Percentiles rank a stretch among this genome's conserved stretches.
phyloP scores from a whole-genome alignment of 2,329 filamentous ascomycete genomes.

The Venturia nashicola region DNA sequence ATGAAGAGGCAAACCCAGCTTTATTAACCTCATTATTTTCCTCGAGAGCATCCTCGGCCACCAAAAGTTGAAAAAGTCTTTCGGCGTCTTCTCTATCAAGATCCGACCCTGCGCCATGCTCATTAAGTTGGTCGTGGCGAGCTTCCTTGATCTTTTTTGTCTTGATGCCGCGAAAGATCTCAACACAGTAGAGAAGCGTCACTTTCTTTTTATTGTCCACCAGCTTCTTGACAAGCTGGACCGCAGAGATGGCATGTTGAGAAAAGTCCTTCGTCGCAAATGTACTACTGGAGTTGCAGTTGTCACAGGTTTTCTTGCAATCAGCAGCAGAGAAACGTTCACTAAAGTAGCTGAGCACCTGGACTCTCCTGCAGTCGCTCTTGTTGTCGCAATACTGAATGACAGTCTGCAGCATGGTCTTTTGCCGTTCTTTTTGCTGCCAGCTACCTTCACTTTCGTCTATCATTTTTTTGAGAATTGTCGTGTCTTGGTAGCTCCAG shows the following conservation, averaged over 20 bases:
- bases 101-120: conserved; percentile 56
- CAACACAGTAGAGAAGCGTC: conserved; percentile 70
- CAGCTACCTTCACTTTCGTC: conserved; percentile 61
- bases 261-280: conserved; percentile 71
- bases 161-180: conserved; percentile 64
- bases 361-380: conserved; percentile 73
- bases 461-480: conserved; percentile 67
- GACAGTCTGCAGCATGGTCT: conserved; percentile 74
- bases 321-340: conserved; percentile 63
- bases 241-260: conserved; percentile 55
- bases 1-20: conserved; percentile 57
- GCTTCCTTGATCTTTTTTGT: conserved; percentile 44
- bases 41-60: conserved; percentile 58
- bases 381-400: conserved; percentile 82
- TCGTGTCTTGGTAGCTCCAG: conserved; percentile 70
- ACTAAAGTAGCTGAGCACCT: conserved; percentile 89
- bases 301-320: conserved; percentile 74
- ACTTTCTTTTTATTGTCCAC: conserved; percentile 37
- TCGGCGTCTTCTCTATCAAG: conserved; percentile 68
- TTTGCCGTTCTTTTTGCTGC: conserved; percentile 74
- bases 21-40: conserved; percentile 58
- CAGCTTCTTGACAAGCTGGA: conserved; percentile 39
- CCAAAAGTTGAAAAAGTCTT: conserved; percentile 67
- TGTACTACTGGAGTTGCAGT: conserved; percentile 61
- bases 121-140: conserved; percentile 39